phyloP scores from a whole-genome alignment of 176 grass and related monocot species.

The Thinopyrum elongatum region DNA sequence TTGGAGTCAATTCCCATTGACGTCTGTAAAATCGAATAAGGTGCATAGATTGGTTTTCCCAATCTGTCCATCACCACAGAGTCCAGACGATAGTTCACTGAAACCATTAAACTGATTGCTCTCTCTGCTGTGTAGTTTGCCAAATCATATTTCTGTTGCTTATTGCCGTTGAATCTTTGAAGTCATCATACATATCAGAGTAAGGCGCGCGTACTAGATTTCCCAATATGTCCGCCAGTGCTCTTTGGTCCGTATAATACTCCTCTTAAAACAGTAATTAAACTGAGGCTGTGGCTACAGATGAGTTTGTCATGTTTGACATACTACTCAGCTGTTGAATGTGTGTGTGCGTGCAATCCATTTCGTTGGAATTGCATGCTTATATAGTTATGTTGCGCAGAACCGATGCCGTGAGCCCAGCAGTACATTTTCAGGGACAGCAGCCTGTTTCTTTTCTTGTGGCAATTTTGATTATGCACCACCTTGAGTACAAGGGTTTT shows the following conservation, averaged over 20 bases:
- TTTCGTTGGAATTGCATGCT: not conserved
- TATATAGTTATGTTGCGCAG: not conserved
- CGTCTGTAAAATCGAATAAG: not conserved
- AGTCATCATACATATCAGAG: too few species aligned
- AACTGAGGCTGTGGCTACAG: not conserved
- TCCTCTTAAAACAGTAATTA: not conserved
- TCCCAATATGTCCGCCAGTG: not conserved
- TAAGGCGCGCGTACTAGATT: not conserved
- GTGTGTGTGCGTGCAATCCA: not conserved
- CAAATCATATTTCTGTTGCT: too few species aligned
- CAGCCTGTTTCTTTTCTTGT: not conserved
- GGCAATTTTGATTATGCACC: not conserved
- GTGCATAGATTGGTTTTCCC: not conserved
- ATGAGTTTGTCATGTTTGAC: too few species aligned
- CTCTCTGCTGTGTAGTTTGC: too few species aligned
- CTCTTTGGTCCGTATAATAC: not conserved
- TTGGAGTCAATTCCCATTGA: not conserved
- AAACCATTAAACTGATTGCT: too few species aligned
- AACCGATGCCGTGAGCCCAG: not conserved
- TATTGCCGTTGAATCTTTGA: too few species aligned
- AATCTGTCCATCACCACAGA: too few species aligned
- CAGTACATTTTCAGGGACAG: not conserved
- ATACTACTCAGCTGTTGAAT: not conserved
- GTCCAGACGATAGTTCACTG: too few species aligned
- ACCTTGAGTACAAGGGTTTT: not conserved